These are phyloP conservation scores for Mycena latifolia DNA, from an alignment of 768 basidiomycete genomes.

Conservation along the genomic window DNA sequence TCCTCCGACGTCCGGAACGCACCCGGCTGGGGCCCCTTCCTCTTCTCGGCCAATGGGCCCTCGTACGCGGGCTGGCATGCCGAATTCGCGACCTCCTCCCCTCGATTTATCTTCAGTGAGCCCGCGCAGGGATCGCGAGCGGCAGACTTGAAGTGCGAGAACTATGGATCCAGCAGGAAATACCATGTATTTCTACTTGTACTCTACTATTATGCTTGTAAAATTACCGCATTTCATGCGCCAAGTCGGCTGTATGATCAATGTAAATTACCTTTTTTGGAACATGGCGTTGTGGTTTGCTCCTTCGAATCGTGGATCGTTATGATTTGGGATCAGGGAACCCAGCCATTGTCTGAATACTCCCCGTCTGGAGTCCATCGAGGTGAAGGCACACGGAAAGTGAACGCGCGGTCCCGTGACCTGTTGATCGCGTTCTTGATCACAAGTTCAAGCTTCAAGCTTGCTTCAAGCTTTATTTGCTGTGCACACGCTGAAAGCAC, in stretches of 20 bases:
- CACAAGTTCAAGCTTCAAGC: too few relatives aligned
- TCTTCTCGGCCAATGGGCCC: conserved; percentile 29
- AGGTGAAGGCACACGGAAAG: too few relatives aligned
- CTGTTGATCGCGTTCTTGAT: too few relatives aligned
- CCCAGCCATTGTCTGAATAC: too few relatives aligned
- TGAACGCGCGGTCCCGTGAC: too few relatives aligned
- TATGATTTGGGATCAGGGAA: too few relatives aligned
- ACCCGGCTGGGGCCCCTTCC: neutral
- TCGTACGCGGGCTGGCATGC: conserved; percentile 17
- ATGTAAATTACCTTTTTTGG: neutral
- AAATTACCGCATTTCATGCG: neutral
- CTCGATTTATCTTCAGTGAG: conserved; percentile 12
- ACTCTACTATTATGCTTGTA: conserved; percentile 8
- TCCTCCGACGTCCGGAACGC: conserved; percentile 5
- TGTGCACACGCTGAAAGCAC: too few relatives aligned
- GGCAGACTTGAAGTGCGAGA: neutral
- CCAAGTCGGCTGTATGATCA: too few relatives aligned
- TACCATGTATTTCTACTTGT: conserved; percentile 33
- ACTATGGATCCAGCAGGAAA: conserved; percentile 1
- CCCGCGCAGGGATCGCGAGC: conserved; percentile 20
- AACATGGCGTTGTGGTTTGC: neutral
- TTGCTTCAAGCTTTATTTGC: too few relatives aligned
- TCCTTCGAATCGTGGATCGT: too few relatives aligned
- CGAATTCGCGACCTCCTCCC: conserved; percentile 15
- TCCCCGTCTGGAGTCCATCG: too few relatives aligned